Evolutionary conservation across 345 rosid species (phyloP).

Genomic region (Fremontodendron californicum): DNA sequence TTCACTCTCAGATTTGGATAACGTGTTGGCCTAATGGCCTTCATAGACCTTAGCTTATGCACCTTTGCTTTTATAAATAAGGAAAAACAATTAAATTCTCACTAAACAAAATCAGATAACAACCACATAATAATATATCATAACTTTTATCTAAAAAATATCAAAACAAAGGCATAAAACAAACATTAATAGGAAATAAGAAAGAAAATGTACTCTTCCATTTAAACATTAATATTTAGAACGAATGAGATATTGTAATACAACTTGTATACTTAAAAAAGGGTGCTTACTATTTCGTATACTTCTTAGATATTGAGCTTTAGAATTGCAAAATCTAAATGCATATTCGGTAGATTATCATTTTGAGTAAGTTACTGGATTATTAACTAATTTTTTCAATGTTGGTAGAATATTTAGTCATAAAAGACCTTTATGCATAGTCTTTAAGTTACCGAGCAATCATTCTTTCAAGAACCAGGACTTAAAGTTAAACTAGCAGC

Average conservation of each 20-base stretch:
- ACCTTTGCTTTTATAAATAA: too few species aligned
- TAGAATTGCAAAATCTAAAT: background rate
- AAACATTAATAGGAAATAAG: background rate
- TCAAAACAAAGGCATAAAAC: background rate
- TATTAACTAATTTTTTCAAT: background rate
- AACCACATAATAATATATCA: too few species aligned
- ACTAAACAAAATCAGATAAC: background rate
- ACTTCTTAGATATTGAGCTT: background rate
- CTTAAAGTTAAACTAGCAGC: background rate
- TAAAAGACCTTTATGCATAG: background rate
- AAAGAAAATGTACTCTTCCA: background rate
- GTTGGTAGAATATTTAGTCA: background rate
- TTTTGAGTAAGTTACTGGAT: background rate
- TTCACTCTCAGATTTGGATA: too few species aligned
- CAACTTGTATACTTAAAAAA: background rate
- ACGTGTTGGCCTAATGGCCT: too few species aligned
- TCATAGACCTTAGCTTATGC: too few species aligned
- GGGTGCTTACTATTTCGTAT: background rate
- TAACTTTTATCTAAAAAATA: background rate
- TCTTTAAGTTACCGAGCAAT: background rate
- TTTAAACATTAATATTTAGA: background rate
- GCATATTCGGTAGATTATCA: background rate
- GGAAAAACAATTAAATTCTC: background rate
- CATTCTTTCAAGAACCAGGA: background rate
- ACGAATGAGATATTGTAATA: too few species aligned